Percentiles rank a stretch among this genome's conserved stretches.
Evolutionary conservation across 2,329 filamentous ascomycete genomes (phyloP).

Genomic region (Coniosporium tulheliwenetii): DNA sequence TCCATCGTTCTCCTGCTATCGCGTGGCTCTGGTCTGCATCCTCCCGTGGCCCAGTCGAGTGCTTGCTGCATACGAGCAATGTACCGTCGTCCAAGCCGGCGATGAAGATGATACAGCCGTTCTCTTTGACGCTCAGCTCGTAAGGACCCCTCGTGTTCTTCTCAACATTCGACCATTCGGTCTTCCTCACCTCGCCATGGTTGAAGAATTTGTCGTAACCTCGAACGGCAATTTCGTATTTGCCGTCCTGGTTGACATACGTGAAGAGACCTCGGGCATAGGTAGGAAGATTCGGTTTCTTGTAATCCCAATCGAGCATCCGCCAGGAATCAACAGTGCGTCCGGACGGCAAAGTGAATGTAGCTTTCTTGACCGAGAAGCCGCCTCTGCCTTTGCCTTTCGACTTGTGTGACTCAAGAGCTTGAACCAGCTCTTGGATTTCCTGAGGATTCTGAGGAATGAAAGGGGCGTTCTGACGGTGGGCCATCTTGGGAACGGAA

Average conservation of each 20-base stretch:
- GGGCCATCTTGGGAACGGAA: conserved; percentile 32
- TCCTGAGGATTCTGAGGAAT: conserved; percentile 53
- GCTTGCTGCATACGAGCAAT: conserved; percentile 94
- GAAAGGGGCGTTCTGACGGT: conserved; percentile 41
- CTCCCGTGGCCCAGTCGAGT: conserved; percentile 71
- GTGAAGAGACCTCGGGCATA: conserved; percentile 93
- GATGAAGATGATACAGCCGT: conserved; percentile 98
- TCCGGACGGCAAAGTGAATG: conserved; percentile 52
- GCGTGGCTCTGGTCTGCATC: conserved; percentile 70
- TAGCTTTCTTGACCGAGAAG: conserved; percentile 68
- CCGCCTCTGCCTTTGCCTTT: conserved; percentile 26
- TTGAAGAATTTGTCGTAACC: conserved; percentile 99
- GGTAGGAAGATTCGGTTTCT: conserved; percentile 68
- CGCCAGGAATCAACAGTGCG: conserved; percentile 79
- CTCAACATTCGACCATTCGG: conserved; percentile 69
- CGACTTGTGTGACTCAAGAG: conserved; percentile 45
- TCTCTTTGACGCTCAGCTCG: conserved; percentile 93
- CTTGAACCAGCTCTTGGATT: conserved; percentile 48
- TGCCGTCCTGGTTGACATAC: conserved; percentile 46
- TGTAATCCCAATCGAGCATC: conserved; percentile 93
- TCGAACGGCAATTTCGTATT: conserved; percentile 65
- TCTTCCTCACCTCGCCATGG: conserved; percentile 63
- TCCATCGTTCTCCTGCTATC: conserved; percentile 62
- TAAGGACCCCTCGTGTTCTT: conserved; percentile 70
- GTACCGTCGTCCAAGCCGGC: conserved; percentile 80